Percentiles rank a stretch among this genome's conserved stretches.
phyloP scores from a whole-genome alignment of 352 stramenopile species.

The Phytophthora multivora region DNA sequence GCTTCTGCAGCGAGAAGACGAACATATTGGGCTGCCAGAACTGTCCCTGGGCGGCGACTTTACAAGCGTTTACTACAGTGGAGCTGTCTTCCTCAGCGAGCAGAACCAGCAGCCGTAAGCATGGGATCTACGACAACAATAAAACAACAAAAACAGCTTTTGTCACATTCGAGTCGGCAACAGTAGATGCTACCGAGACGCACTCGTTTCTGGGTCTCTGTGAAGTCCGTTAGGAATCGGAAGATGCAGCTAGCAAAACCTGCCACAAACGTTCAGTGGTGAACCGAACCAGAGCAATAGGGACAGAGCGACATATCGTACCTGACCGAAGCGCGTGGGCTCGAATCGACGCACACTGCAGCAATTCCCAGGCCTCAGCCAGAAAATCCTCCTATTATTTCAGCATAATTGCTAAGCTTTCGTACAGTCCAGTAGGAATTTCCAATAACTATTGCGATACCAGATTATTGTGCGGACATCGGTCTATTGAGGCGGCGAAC shows the following conservation, averaged over 20 bases:
- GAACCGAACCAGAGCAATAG: not conserved
- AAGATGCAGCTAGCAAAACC: constrained; percentile 68
- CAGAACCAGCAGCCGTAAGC: constrained; percentile 58
- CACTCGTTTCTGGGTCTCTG: constrained; percentile 63
- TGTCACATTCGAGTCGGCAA: constrained; percentile 2
- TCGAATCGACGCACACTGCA: constrained; percentile 54
- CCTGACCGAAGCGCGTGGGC: constrained; percentile 53
- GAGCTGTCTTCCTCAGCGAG: constrained; percentile 57
- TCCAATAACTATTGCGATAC: constrained; percentile 24
- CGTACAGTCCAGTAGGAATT: not conserved
- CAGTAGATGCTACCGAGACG: constrained; percentile 3
- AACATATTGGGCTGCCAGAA: constrained; percentile 84
- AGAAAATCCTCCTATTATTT: constrained; percentile 57
- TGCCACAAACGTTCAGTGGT: constrained; percentile 12
- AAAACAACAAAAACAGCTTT: constrained; percentile 13
- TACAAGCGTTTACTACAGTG: constrained; percentile 55
- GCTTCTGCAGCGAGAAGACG: constrained; percentile 76
- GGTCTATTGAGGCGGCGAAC: constrained; percentile 61
- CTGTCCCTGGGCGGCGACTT: constrained; percentile 69
- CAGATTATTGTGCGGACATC: constrained; percentile 64
- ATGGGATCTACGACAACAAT: constrained; percentile 44
- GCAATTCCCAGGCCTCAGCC: constrained; percentile 52
- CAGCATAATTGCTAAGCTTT: not conserved
- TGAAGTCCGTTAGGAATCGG: constrained; percentile 55
- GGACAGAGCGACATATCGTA: constrained; percentile 12